Evolutionary conservation across 2,329 filamentous ascomycete species (phyloP), one percentile per base, ranked within the genome.

Genomic region (Cladosporium halotolerans): DNA sequence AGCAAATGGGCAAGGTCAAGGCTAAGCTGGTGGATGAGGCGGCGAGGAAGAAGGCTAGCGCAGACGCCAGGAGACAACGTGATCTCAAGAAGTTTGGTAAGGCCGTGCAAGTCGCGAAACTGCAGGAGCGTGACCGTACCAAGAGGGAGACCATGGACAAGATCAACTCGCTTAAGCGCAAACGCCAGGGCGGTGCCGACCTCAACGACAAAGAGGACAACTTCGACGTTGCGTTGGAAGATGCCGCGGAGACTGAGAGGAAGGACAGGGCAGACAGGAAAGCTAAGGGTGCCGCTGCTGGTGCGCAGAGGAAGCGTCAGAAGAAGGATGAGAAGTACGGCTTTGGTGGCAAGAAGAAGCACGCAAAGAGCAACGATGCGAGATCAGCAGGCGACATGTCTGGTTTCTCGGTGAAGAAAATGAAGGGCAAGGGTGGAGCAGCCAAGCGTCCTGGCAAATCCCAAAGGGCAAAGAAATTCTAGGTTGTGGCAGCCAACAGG

Each of bases 21-120:
- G 83, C 85, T 66, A 95, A 95, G 79, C 77, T 97, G 65, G 80
- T 96, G 58, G 91, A 97, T 66, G 89, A 95, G 67, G 93, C 92
- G 0, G 88, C 92, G 9, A 79, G 83, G 57, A 96, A 96, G 79
- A 96, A 96, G 77, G 92, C 93, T 1, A 82, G 89, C 28, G 84
- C 88, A 19, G 93, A 99, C 72, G 93, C 93, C 6, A 83, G 90
- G 69, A 90, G 90, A 74, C 85, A 92, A 76, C 81, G 93, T 59
- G 93, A 99, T 70, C 78, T 97, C 65, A 97, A 96, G 84, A 99
- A 97, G 76, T 99, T 97, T 69, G 93, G 93, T 70, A 99, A 99
- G 77, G 89, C 95, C 71, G 93, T 97, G 50, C 93, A 99, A 77
- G 83, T 96, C 56, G 91, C 91, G 55, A 96, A 96, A 78, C 75